Evolutionary conservation across 305 asterid genomes (phyloP).

Genomic region (Striga hermonthica): DNA sequence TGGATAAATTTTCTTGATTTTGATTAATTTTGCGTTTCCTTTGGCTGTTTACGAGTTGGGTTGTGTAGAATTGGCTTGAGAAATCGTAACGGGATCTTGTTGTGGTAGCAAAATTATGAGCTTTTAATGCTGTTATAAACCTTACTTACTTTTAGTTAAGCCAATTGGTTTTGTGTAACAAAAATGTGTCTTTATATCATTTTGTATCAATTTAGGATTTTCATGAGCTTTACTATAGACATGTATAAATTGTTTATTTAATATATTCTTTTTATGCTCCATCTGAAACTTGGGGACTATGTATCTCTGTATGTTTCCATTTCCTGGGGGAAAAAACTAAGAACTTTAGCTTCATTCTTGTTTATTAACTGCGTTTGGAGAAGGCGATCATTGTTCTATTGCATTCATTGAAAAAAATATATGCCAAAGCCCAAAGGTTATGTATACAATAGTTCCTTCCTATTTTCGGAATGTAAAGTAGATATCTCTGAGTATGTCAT

Average conservation of each 20-base stretch:
- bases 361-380: slow-evolving; percentile 11
- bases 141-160: background rate
- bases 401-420: slow-evolving; percentile 10
- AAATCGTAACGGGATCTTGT: slow-evolving; percentile 10
- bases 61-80: slow-evolving; percentile 26
- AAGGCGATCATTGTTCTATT: slow-evolving; percentile 5
- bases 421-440: slow-evolving; percentile 4
- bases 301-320: slow-evolving; percentile 7
- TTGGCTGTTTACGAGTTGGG: slow-evolving; percentile 26
- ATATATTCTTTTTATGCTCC: background rate
- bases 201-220: slow-evolving; percentile 9
- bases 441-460: background rate
- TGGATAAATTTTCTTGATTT: slow-evolving; percentile 11
- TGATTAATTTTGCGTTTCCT: slow-evolving; percentile 7
- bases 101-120: slow-evolving; percentile 7
- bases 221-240: background rate
- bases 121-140: slow-evolving; percentile 15
- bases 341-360: slow-evolving; percentile 27
- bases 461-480: slow-evolving; percentile 16
- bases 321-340: slow-evolving; percentile 9
- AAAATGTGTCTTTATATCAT: slow-evolving; percentile 13
- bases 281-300: slow-evolving; percentile 6
- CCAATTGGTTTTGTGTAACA: slow-evolving; percentile 5
- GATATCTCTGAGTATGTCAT: slow-evolving; percentile 13
- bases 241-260: background rate